Percentiles rank a stretch among this genome's conserved stretches.
Conservation (phyloP, 2,329 filamentous ascomycete genomes). For the Colletotrichum ledebouriae region DNA sequence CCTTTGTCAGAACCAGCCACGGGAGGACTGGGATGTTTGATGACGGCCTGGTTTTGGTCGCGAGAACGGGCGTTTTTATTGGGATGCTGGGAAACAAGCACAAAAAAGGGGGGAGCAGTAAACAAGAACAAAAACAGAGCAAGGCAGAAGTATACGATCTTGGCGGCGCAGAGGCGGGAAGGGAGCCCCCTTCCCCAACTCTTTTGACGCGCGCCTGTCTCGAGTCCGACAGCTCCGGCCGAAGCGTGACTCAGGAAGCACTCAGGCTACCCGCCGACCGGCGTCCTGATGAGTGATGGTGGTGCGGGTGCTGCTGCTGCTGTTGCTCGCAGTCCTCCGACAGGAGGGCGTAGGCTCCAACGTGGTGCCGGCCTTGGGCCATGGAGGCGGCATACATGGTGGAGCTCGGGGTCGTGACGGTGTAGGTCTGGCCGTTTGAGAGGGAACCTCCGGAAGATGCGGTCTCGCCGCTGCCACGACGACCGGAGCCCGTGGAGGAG, state of each 20-base stretch:
- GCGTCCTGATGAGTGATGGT: constrained; percentile 7
- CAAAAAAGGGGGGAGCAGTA: not conserved
- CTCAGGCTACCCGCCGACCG: constrained; percentile 20
- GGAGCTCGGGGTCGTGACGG: constrained; percentile 29
- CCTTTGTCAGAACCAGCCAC: not conserved
- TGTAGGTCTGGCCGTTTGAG: constrained; percentile 40
- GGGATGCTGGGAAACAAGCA: not conserved
- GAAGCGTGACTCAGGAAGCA: constrained; percentile 21
- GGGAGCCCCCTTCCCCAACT: not conserved
- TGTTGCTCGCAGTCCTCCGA: constrained; percentile 24
- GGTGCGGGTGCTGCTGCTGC: constrained; percentile 23
- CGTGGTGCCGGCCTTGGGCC: constrained; percentile 24
- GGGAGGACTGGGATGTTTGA: not conserved
- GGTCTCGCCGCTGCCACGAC: constrained; percentile 35
- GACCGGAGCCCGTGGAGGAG: constrained; percentile 9
- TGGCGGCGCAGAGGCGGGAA: constrained; percentile 7
- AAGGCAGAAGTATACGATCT: constrained; percentile 6
- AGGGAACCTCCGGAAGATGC: constrained; percentile 18
- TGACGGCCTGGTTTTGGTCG: not conserved
- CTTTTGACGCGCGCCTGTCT: not conserved
- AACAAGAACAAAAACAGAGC: constrained; percentile 8
- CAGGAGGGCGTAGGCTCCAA: constrained; percentile 25
- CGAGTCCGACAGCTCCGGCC: constrained; percentile 18
- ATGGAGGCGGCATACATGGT: constrained; percentile 29
- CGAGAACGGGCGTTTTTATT: not conserved